Base-by-base conservation (phyloP, 2,329 filamentous ascomycete genomes). In the Colletotrichum tamarilloi region DNA sequence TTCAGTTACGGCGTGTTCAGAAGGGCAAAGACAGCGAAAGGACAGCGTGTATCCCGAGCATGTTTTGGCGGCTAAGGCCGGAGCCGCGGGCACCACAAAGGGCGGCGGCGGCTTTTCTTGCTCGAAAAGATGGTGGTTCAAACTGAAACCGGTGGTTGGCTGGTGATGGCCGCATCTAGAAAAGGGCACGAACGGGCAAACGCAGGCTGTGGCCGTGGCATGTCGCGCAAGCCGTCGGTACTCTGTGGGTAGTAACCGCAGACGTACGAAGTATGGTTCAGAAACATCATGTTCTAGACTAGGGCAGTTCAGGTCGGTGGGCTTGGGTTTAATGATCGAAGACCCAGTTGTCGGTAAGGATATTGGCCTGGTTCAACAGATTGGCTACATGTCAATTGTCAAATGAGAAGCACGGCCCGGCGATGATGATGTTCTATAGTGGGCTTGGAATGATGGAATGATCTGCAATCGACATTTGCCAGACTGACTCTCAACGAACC, bases 261-360 rank as follows among this genome's bases (percentile, higher is more conserved):
- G 32, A 35, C 32, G 32, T 12, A 35, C 32, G 42, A 19, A n/a
- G 19, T n/a, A n/a, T 49, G 60, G 9, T 53, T 62, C 38, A 66
- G 56, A 69, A 64, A 69, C 69, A 64, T 63, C 53, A 46, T 60
- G 67, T 62, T 73, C 67, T 73, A 64, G 68, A 60, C 56, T 59
- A 42, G 38, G 38, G 14, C 38, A 42, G 16, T 16, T 32, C 28
- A 16, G 14, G 42, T 12, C 7, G 42, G 28, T 9, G 49, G 28
- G 60, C 38, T 30, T 14, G 52, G 8, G 19, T 12, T n/a, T 32
- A 26, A 8, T 63, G 42, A 14, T 24, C 32, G 42, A 16, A 28
- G 19, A 26, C 24, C 22, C 32, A 16, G 28, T 32, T 12, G 26
- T 24, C 49, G 53, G 38, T 28, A 67, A 24, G 35, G 19, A 32